phyloP scores from a whole-genome alignment of 441 rosid species.

The Aquilaria agallochum region DNA sequence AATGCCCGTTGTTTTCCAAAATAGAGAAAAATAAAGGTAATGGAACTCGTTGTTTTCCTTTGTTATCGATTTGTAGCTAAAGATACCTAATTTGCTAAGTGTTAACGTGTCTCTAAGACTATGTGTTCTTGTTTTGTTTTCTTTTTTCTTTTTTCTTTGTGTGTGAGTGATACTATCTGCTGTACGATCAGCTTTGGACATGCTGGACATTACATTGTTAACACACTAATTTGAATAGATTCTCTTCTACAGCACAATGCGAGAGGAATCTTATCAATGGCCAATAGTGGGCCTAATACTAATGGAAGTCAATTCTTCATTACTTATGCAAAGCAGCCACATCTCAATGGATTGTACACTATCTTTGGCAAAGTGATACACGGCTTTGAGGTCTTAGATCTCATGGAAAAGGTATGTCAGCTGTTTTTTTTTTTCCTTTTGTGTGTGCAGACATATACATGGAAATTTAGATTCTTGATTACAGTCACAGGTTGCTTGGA shows the following conservation, averaged over 20 bases:
- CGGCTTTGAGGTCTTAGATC: conserved; percentile 96
- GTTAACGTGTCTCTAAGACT: no score
- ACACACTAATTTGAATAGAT: neutral
- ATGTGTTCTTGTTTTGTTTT: neutral
- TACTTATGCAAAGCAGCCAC: conserved; percentile 85
- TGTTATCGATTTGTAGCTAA: no score
- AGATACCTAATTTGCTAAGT: no score
- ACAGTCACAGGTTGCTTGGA: no score
- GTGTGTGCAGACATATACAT: neutral
- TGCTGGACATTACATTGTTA: neutral
- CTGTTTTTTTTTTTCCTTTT: neutral
- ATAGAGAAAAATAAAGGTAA: no score
- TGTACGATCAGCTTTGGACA: no score
- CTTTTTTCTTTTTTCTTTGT: neutral
- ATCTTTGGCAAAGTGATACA: conserved; percentile 93
- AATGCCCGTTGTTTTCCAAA: no score
- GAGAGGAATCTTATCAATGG: conserved; percentile 93
- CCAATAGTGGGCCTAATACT: conserved; percentile 96
- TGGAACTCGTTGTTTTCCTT: no score
- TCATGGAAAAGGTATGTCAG: conserved; percentile 84
- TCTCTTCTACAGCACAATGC: conserved; percentile 68
- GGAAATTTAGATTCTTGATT: no score
- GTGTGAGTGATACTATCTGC: no score
- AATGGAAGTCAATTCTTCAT: conserved; percentile 98
- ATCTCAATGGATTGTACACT: conserved; percentile 91